These are phyloP conservation scores for Alternaria triticina DNA, from an alignment of 2,329 filamentous ascomycete species.

Conservation along the genomic window DNA sequence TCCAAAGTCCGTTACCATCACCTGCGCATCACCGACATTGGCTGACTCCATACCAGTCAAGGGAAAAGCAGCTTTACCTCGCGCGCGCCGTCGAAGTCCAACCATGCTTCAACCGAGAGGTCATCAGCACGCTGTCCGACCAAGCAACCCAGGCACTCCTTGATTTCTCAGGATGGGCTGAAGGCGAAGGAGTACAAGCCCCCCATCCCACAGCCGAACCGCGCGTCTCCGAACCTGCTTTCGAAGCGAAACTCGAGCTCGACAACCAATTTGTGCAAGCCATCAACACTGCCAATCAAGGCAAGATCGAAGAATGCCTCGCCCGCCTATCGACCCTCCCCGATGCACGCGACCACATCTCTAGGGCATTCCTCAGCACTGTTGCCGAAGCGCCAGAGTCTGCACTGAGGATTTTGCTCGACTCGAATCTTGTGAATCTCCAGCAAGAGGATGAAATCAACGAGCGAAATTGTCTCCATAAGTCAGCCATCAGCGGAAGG, in stretches of 20 bases:
- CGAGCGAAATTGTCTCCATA: constrained; percentile 93
- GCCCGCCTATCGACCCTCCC: constrained; percentile 68
- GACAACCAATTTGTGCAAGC: constrained; percentile 89
- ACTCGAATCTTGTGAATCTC: constrained; percentile 85
- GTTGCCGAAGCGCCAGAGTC: constrained; percentile 83
- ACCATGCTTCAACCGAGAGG: constrained; percentile 95
- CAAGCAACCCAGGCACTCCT: constrained; percentile 96
- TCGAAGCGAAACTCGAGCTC: constrained; percentile 81
- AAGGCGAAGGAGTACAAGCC: constrained; percentile 88
- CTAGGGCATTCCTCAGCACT: constrained; percentile 86
- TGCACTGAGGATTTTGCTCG: constrained; percentile 76
- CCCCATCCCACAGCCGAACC: constrained; percentile 43
- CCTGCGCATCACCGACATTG: constrained; percentile 17
- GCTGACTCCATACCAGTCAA: constrained; percentile 65
- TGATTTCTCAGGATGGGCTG: constrained; percentile 94
- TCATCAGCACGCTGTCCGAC: constrained; percentile 95
- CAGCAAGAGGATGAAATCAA: constrained; percentile 97
- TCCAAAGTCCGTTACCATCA: constrained; percentile 70
- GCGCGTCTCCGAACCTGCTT: constrained; percentile 38
- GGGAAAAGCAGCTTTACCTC: constrained; percentile 96
- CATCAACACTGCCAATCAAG: constrained; percentile 79
- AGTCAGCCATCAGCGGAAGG: constrained; percentile 94
- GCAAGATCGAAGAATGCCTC: constrained; percentile 81
- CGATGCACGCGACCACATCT: constrained; percentile 76
- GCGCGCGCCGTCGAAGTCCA: constrained; percentile 96